Base-by-base conservation (phyloP, 352 stramenopile genomes). In the Phytophthora megakarya region DNA sequence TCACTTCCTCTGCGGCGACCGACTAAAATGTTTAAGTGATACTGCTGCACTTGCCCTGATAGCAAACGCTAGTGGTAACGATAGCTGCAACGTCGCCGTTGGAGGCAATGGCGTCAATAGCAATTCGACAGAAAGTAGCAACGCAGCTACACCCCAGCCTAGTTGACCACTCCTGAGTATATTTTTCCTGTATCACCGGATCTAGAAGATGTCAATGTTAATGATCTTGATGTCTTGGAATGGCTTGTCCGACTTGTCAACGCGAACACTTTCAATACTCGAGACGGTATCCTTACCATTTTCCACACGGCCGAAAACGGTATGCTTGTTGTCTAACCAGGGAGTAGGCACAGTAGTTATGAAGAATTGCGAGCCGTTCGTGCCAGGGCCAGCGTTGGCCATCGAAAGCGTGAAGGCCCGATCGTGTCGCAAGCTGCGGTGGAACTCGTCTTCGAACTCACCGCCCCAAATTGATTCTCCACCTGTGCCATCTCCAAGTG, bases 391-490 rank as follows among this genome's bases (percentile, higher is more conserved):
- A 46, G 81, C 81, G 81, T 99, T 99, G 5, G 97, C 98, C 98
- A 99, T 99, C 22, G 83, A 98, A 16, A 99, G 86, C n/a, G 97
- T 99, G 74, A 99, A 99, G 16, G 97, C 90, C 5, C 96, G 88
- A 80, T 99, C 97, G 72, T 99, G 97, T 43, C 90, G 78, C 60
- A 98, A 75, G 64, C 75, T 96, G 37, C 92, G 88, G 57, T 98
- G 87, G 78, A 99, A 99, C 73, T 99, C 97, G 83, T 99, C 98
- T 68, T 99, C 96, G 67, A 99, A 99, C 67, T 99, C 95, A 44
- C 96, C 97, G 28, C 97, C 97, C 97, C 98, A 99, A 61, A 99
- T 99, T 48, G 84, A 98, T 80, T 99, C 97, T 25, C 98, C 98
- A 45, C 97, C 97, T 1, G 97, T 99, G 38, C 97, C 97, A 75